These are phyloP conservation scores for Yamadazyma aaseri DNA, from an alignment of 1,139 yeast genomes.

Conservation along the genomic window DNA sequence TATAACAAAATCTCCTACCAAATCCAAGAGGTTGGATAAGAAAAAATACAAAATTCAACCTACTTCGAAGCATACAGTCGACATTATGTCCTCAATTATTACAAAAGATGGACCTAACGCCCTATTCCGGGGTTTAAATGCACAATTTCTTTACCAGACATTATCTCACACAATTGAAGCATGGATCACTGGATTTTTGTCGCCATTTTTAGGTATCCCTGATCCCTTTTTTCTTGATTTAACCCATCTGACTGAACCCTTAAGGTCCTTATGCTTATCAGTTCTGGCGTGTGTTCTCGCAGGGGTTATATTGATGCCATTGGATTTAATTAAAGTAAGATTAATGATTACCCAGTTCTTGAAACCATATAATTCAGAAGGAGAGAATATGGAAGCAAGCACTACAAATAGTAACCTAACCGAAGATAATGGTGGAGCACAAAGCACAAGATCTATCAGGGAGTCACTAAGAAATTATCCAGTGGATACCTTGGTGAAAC, in stretches of 20 bases:
- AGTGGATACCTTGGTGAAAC: slow-evolving; percentile 46
- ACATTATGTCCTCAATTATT: slow-evolving; percentile 66
- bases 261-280: slow-evolving; percentile 63
- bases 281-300: slow-evolving; percentile 73
- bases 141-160: slow-evolving; percentile 77
- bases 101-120: slow-evolving; percentile 83
- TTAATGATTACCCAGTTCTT: slow-evolving; percentile 62
- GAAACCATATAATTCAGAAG: slow-evolving; percentile 17
- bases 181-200: slow-evolving; percentile 85
- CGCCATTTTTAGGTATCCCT: slow-evolving; percentile 82
- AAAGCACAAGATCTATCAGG: slow-evolving; percentile 35
- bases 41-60: slow-evolving; percentile 49
- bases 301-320: slow-evolving; percentile 74
- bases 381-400: slow-evolving; percentile 1
- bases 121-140: slow-evolving; percentile 81
- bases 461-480: slow-evolving; percentile 41
- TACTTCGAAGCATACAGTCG: slow-evolving; percentile 64
- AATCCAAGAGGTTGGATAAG: slow-evolving; percentile 4
- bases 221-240: slow-evolving; percentile 87
- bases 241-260: slow-evolving; percentile 77
- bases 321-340: slow-evolving; percentile 77
- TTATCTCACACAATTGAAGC: slow-evolving; percentile 79
- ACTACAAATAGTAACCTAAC: background rate
- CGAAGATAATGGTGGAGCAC: slow-evolving; percentile 2
- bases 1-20: slow-evolving; percentile 5